Base-by-base conservation (phyloP, 371 early-diverging fungal species). In the Mycotypha africana region DNA sequence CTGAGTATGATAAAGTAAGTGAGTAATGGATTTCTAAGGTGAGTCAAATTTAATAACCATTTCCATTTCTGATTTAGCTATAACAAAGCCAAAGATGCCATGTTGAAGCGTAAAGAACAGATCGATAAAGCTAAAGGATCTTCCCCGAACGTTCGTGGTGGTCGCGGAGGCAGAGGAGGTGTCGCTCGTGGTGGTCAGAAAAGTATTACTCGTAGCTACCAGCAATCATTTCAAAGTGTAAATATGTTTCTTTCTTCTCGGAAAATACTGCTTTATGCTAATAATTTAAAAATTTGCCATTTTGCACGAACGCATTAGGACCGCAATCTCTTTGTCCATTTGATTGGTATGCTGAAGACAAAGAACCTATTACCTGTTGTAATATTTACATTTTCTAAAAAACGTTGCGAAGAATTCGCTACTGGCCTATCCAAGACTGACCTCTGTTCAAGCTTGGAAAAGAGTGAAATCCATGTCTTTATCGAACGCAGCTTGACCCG, bases 341-440 rank as follows among this genome's bases (percentile, higher is more conserved):
- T 96, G 60, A 78, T 91, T 33, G 79, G 82, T 4, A 67, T 83
- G 22, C 67, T 97, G 33, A 82, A 86, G 45, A 83, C 85, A 56
- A 79, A 82, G 54, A 62, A 73, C 3, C 70, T 93, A 9, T 73
- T 96, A 10, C 99, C 99, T 8, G 90, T 89, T 1, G 96, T 99
- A 11, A 79, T 98, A 7, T 99, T 99, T 63, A 90, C 93, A 4
- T 99, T 99, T 49, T 91, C 93, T 19, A 93, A 97, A 56, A 88
- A 86, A 58, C 92, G 91, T 41, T 99, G 99, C 59, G 98, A 99
- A 59, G 89, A 90, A 59, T 93, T 89, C 58, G 97, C 97, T 0
- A 66, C 70, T 39, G 78, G 76, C 14, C 66, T 97, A 17, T 78
- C 79, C 38, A 93, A 91, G 49, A 69, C 79, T 1, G 84, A 92